Evolutionary conservation across 768 basidiomycete species (phyloP), one percentile per base, ranked within the genome.

Genomic region (Cytidiella melzeri): DNA sequence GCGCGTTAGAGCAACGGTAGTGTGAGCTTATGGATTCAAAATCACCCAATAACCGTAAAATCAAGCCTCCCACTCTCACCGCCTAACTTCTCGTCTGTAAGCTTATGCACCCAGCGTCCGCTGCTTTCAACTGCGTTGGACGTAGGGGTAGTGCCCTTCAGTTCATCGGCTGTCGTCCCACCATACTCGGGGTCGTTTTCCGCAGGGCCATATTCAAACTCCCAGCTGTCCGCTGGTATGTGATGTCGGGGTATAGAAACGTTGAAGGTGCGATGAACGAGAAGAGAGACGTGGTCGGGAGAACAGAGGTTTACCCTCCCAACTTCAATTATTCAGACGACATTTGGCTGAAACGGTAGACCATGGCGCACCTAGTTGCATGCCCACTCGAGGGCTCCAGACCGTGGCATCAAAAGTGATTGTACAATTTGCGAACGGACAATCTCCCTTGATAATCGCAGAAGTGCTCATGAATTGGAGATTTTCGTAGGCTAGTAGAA

Each of bases 201-300:
- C 10, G 83, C 80, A 0, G 87, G 75, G 3, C 84, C 90, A 55
- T 91, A 87, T 65, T 94, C 88, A 60, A 95, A 97, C 49, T 80
- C 76, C 84, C 89, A 94, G 51, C 76, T 66, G 26, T 86, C 83
- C 23, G 70, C 72, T 2, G 90, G 89, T 55, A 97, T 92, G 64
- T 96, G 92, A 61, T 89, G 81, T 48, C 87, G 80, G 2, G 94
- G 93, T 66, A 97, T 93, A 18, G 94, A 94, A 15, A 89, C 87
- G 65, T 97, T 97, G 73, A 96, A 97, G 5, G 90, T 96, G 21
- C 83, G 81, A 58, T 93, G 89, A 3, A 93, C 74, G 27, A 97
- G 87, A 13, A 97, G 73, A 1, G 92, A 90, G 46, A 96, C 73
- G 58, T 97, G 94, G 61, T 94, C 92, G 1, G 92, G 92, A 2